Evolutionary conservation across 1,284 basidiomycete species (phyloP).

Genomic region (Trametes hirsuta): DNA sequence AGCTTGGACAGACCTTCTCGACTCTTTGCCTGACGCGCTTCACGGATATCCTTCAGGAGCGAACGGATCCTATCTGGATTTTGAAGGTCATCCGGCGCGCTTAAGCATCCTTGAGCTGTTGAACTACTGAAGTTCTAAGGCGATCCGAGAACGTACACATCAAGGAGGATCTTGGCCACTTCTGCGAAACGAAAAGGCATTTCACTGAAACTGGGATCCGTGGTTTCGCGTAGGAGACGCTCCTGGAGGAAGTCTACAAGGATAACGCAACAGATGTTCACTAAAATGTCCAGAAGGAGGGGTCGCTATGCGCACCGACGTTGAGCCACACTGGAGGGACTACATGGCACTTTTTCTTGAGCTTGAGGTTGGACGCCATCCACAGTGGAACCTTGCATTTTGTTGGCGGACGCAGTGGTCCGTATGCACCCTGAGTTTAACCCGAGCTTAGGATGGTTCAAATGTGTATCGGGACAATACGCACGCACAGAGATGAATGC

Average conservation of each 20-base stretch:
- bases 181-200: constrained; percentile 89
- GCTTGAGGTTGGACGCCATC: constrained; percentile 93
- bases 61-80: constrained; percentile 82
- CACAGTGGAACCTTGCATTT: constrained; percentile 88
- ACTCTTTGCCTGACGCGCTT: constrained; percentile 93
- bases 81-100: constrained; percentile 88
- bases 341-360: constrained; percentile 93
- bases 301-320: constrained; percentile 61
- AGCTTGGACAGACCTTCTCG: constrained; percentile 78
- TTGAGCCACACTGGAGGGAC: constrained; percentile 89
- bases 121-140: no score
- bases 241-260: constrained; percentile 77
- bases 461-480: background rate
- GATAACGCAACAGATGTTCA: background rate
- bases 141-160: constrained; percentile 66
- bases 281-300: background rate
- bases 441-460: background rate
- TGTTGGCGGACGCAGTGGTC: constrained; percentile 88
- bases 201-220: constrained; percentile 70
- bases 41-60: constrained; percentile 91
- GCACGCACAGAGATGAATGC: constrained; percentile 80
- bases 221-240: constrained; percentile 71
- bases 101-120: constrained; percentile 35
- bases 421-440: constrained; percentile 77
- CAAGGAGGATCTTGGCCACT: constrained; percentile 86